These are phyloP conservation scores for Penicillium palitans DNA, from an alignment of 2,329 filamentous ascomycete species.

Conservation along the genomic window DNA sequence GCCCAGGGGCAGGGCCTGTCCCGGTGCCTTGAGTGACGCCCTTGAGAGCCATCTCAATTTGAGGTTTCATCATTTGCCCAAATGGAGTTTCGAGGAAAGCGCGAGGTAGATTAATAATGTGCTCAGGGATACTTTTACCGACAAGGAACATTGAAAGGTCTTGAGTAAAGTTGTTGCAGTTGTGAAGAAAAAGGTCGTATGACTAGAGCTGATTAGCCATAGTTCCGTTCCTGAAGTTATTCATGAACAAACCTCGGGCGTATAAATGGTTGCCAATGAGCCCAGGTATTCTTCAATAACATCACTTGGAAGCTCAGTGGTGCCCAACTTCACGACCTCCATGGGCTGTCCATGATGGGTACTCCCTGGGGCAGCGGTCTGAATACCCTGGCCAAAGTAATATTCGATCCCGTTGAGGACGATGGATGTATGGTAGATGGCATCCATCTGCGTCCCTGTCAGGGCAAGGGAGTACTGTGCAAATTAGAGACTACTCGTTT, in stretches of 20 bases:
- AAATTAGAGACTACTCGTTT: slow-evolving; percentile 16
- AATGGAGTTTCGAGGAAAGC: slow-evolving; percentile 83
- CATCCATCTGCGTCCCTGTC: slow-evolving; percentile 74
- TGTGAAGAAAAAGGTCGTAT: slow-evolving; percentile 86
- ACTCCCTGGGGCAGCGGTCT: slow-evolving; percentile 73
- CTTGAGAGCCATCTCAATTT: slow-evolving; percentile 66
- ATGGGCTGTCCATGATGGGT: slow-evolving; percentile 87
- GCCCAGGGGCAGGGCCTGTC: slow-evolving; percentile 21
- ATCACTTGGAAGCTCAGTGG: slow-evolving; percentile 74
- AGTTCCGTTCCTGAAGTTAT: not conserved
- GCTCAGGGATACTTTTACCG: slow-evolving; percentile 80
- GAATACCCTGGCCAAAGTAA: slow-evolving; percentile 84
- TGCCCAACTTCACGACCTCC: slow-evolving; percentile 72
- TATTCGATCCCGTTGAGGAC: slow-evolving; percentile 84
- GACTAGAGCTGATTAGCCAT: slow-evolving; percentile 53
- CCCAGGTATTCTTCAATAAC: slow-evolving; percentile 85
- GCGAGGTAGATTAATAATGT: slow-evolving; percentile 82
- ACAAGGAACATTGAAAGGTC: slow-evolving; percentile 87
- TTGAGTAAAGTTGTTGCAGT: slow-evolving; percentile 98
- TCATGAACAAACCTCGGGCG: slow-evolving; percentile 60
- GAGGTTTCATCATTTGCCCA: slow-evolving; percentile 81
- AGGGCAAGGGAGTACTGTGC: slow-evolving; percentile 57
- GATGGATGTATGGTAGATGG: slow-evolving; percentile 92
- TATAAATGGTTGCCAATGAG: slow-evolving; percentile 79
- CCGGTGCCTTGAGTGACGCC: slow-evolving; percentile 61